Conservation (phyloP, 2,329 filamentous ascomycete genomes). For the Alternaria solani region DNA sequence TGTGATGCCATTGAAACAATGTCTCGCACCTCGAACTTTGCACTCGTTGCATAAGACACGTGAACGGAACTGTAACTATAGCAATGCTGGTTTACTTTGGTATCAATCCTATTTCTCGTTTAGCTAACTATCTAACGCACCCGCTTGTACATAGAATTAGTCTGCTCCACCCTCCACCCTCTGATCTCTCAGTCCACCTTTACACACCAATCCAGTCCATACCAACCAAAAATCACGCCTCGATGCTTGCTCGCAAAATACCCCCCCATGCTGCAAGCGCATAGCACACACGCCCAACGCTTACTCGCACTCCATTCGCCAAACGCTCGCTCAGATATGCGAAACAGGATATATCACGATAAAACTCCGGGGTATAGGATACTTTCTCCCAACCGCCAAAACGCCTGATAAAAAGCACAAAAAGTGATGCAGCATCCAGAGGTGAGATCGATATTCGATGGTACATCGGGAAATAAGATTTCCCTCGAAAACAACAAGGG, state of each 20-base stretch:
- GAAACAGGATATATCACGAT: neutral
- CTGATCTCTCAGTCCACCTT: neutral
- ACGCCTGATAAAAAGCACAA: constrained; percentile 21
- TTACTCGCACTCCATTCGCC: constrained; percentile 1
- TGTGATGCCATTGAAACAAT: neutral
- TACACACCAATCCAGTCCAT: constrained; percentile 1
- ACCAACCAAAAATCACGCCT: neutral
- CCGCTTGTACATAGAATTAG: constrained; percentile 1
- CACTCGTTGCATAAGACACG: neutral
- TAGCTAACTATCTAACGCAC: constrained; percentile 3
- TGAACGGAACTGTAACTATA: accelerated
- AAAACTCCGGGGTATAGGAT: constrained; percentile 39
- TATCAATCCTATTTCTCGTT: constrained; percentile 4
- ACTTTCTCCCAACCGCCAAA: constrained; percentile 28
- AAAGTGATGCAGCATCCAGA: constrained; percentile 12
- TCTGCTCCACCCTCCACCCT: neutral
- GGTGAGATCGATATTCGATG: constrained; percentile 16
- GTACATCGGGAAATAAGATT: constrained; percentile 4
- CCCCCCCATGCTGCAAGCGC: neutral
- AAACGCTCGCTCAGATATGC: neutral
- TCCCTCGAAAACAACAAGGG: neutral
- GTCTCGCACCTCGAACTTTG: accelerated
- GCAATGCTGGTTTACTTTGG: constrained; percentile 1
- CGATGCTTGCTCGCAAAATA: neutral
- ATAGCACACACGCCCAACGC: neutral